phyloP scores from a whole-genome alignment of 306 rosid genomes.

The Ceratonia siliqua region DNA sequence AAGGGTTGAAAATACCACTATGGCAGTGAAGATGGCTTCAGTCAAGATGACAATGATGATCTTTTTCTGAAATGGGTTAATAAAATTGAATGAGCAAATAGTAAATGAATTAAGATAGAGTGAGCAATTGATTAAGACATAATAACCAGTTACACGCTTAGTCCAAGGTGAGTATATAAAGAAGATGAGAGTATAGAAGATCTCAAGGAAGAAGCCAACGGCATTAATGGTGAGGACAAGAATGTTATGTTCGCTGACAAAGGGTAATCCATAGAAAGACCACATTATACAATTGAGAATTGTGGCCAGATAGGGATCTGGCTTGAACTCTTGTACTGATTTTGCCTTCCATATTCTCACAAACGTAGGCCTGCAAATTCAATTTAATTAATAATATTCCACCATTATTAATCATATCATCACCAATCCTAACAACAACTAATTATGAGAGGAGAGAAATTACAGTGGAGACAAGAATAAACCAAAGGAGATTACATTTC shows the following conservation, averaged over 20 bases:
- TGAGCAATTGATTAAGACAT: too few relatives aligned
- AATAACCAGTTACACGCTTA: conserved; percentile 41
- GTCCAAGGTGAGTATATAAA: conserved; percentile 43
- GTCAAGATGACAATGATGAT: conserved; percentile 34
- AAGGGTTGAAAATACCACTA: conserved; percentile 37
- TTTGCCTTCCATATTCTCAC: conserved; percentile 48
- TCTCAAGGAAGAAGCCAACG: conserved; percentile 57
- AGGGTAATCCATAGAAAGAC: conserved; percentile 69
- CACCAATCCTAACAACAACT: too few relatives aligned
- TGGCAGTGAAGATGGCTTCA: conserved; percentile 45
- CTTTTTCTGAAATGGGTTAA: conserved; percentile 49
- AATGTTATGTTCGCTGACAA: conserved; percentile 49
- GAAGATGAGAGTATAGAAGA: conserved; percentile 42
- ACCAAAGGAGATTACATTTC: conserved; percentile 72
- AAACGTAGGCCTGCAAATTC: conserved; percentile 76
- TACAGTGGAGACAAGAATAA: conserved; percentile 84
- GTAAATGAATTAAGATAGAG: too few relatives aligned
- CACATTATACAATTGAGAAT: conserved; percentile 71
- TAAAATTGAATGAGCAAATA: neutral
- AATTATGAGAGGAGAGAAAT: neutral
- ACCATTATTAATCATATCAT: too few relatives aligned
- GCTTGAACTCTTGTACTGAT: conserved; percentile 70
- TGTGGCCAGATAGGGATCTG: conserved; percentile 80
- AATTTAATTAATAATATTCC: too few relatives aligned
- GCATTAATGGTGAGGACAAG: conserved; percentile 75